Evolutionary conservation across 148 eudicot species (phyloP).

Genomic region (Vaccinium corymbosum): DNA sequence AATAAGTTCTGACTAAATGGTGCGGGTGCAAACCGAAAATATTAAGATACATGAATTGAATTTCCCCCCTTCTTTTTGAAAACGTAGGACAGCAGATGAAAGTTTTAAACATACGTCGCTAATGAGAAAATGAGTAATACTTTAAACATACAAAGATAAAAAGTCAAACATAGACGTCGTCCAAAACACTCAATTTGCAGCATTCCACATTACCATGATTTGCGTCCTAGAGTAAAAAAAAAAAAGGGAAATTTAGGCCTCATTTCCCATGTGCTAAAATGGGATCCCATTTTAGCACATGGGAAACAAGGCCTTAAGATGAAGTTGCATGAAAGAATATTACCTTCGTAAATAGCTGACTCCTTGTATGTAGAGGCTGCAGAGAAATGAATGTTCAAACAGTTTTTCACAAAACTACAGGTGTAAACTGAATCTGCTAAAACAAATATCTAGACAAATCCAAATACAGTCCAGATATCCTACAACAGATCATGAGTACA

Average conservation of each 20-base stretch:
- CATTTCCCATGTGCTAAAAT: no score
- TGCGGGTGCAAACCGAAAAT: background rate
- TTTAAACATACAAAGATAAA: background rate
- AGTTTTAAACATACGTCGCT: background rate
- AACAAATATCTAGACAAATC: background rate
- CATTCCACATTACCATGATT: background rate
- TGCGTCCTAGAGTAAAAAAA: background rate
- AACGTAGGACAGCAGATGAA: background rate
- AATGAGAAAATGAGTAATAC: background rate
- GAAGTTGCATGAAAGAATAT: conserved; percentile 6
- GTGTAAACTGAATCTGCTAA: conserved; percentile 13
- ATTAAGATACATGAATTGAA: background rate
- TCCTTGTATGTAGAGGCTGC: conserved; percentile 92
- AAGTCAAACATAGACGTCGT: background rate
- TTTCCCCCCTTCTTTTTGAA: background rate
- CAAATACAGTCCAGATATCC: background rate
- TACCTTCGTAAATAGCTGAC: conserved; percentile 86
- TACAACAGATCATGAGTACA: background rate
- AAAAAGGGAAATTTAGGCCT: background rate
- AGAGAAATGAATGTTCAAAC: conserved; percentile 17
- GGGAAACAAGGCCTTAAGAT: no score
- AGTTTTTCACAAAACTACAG: background rate
- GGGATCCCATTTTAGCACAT: no score
- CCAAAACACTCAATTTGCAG: background rate
- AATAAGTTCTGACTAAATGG: background rate